These are phyloP conservation scores for Uronychia binucleata DNA, from an alignment of 73 alveolate species.

Conservation along the genomic window DNA sequence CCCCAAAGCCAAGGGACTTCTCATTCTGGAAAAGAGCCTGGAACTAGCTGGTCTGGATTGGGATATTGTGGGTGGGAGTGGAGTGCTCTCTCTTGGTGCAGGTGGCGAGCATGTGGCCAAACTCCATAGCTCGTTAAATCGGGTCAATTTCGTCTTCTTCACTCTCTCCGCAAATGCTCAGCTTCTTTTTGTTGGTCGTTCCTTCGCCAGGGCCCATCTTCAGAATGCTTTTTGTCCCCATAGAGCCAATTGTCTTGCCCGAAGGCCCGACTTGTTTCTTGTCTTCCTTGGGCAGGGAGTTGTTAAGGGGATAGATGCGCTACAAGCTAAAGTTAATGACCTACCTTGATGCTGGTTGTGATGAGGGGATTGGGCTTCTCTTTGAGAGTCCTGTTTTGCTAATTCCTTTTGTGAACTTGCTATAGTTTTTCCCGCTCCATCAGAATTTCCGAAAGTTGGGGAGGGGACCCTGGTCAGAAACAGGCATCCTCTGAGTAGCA, in stretches of 20 bases:
- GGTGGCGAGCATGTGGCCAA: background rate
- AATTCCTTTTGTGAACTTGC: background rate
- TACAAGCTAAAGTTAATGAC: background rate
- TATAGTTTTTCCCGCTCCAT: background rate
- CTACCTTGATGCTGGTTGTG: background rate
- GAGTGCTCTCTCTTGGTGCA: background rate
- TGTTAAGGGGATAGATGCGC: background rate
- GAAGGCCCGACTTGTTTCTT: background rate
- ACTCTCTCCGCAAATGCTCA: background rate
- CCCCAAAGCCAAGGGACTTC: background rate
- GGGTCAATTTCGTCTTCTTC: background rate
- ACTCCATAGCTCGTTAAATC: background rate
- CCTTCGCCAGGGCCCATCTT: background rate
- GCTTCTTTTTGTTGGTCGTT: background rate
- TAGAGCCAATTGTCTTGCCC: background rate
- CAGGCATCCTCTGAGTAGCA: background rate
- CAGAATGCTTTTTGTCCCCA: background rate
- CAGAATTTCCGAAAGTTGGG: background rate
- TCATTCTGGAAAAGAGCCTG: background rate
- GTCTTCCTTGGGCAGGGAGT: background rate
- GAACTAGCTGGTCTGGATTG: background rate
- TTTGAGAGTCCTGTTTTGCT: background rate
- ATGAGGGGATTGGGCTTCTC: background rate
- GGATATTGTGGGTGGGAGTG: background rate
- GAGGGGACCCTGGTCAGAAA: background rate